Evolutionary conservation across 345 rosid genomes (phyloP).

Genomic region (Salix arbutifolia): DNA sequence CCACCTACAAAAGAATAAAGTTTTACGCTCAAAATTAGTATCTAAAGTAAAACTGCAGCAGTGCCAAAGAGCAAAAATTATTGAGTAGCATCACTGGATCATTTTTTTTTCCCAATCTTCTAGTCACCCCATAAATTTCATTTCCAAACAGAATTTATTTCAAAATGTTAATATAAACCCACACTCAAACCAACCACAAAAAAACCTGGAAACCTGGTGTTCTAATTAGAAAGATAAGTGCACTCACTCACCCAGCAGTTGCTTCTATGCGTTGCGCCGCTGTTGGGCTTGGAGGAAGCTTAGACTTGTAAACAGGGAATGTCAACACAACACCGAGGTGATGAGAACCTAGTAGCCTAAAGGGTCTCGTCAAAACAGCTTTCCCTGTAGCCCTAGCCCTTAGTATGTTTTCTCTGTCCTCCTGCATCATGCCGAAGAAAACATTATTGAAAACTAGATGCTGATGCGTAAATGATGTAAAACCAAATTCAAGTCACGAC

Average conservation of each 20-base stretch:
- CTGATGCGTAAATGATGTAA: neutral
- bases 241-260: conserved; percentile 67
- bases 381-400: conserved; percentile 88
- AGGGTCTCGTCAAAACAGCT: conserved; percentile 93
- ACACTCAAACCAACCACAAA: neutral
- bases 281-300: conserved; percentile 65
- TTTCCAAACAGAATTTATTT: neutral
- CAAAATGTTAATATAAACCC: neutral
- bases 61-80: neutral
- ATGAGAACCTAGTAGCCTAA: conserved; percentile 79
- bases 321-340: conserved; percentile 98
- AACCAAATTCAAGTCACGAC: neutral
- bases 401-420: conserved; percentile 86
- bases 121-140: neutral
- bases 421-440: conserved; percentile 42
- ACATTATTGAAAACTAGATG: neutral
- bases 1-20: neutral
- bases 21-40: neutral
- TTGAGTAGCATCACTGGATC: neutral
- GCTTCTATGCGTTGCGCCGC: conserved; percentile 69
- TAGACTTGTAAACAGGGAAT: conserved; percentile 89
- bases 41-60: neutral
- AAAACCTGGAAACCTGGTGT: neutral
- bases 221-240: neutral
- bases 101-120: neutral